Evolutionary conservation across 495 filamentous ascomycete genomes (phyloP).

Genomic region (Tuber borchii): DNA sequence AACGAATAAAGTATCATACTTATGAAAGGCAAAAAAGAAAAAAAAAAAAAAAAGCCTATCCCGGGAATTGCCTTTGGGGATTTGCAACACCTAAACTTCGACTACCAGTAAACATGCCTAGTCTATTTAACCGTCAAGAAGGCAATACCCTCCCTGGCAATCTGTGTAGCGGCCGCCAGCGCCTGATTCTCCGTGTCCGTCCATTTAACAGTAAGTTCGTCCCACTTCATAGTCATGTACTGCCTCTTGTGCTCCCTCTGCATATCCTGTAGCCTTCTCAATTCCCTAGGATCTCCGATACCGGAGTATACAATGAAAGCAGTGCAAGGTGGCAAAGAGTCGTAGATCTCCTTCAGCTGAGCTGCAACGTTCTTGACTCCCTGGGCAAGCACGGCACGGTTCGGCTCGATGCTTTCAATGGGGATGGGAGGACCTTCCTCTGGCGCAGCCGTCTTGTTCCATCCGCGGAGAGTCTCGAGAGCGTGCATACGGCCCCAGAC

Average conservation of each 20-base stretch:
- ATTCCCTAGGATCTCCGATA: constrained; percentile 76
- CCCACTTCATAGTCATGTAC: constrained; percentile 75
- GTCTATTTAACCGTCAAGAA: constrained; percentile 70
- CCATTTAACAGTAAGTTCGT: constrained; percentile 81
- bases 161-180: constrained; percentile 60
- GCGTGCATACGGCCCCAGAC: constrained; percentile 82
- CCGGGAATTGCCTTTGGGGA: background rate
- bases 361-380: constrained; percentile 49
- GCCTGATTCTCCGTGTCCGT: constrained; percentile 80
- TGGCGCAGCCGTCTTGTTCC: constrained; percentile 1
- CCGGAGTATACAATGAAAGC: constrained; percentile 83
- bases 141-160: constrained; percentile 69
- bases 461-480: constrained; percentile 57
- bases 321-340: constrained; percentile 71
- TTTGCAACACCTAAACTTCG: background rate
- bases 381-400: constrained; percentile 42
- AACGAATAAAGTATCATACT: background rate
- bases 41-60: background rate
- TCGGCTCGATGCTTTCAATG: constrained; percentile 7
- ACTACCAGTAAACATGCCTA: background rate
- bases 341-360: constrained; percentile 64
- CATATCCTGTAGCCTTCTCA: constrained; percentile 64
- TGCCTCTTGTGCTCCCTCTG: constrained; percentile 69
- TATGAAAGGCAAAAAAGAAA: background rate
- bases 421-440: background rate